Evolutionary conservation across 805 yeast species (phyloP).

Genomic region (Yamadazyma phyllophila): DNA sequence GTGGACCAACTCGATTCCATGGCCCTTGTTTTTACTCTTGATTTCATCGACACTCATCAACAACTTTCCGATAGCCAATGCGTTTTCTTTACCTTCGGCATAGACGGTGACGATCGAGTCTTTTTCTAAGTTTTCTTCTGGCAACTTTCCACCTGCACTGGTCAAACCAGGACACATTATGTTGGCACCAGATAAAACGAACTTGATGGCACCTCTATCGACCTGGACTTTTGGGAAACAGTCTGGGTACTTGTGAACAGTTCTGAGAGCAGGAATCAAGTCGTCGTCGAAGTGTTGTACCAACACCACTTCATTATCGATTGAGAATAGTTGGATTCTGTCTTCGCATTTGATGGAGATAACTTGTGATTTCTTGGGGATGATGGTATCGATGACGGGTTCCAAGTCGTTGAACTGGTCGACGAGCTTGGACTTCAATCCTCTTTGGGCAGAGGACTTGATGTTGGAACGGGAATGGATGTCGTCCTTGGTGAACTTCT

Average conservation of each 20-base stretch:
- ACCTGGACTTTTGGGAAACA: slow-evolving; percentile 86
- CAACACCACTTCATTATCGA: slow-evolving; percentile 71
- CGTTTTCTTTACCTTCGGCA: slow-evolving; percentile 91
- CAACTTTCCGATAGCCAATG: slow-evolving; percentile 87
- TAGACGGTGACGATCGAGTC: slow-evolving; percentile 76
- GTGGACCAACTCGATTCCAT: slow-evolving; percentile 82
- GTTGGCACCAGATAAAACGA: slow-evolving; percentile 92
- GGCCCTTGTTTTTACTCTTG: slow-evolving; percentile 76
- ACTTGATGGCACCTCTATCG: slow-evolving; percentile 95
- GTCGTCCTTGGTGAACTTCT: slow-evolving; percentile 77
- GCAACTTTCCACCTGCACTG: slow-evolving; percentile 77
- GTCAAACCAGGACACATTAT: slow-evolving; percentile 97
- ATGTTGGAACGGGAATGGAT: slow-evolving; percentile 87
- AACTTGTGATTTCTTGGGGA: slow-evolving; percentile 87
- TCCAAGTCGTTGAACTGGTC: slow-evolving; percentile 74
- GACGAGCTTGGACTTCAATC: slow-evolving; percentile 72
- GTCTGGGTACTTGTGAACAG: slow-evolving; percentile 79
- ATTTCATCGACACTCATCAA: slow-evolving; percentile 89
- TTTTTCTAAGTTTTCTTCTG: slow-evolving; percentile 65
- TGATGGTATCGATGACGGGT: slow-evolving; percentile 70
- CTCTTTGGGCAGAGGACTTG: slow-evolving; percentile 91
- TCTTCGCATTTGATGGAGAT: slow-evolving; percentile 85
- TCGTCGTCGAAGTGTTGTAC: slow-evolving; percentile 82
- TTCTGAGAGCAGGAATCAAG: slow-evolving; percentile 68
- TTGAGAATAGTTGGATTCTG: slow-evolving; percentile 71